Base-by-base conservation (phyloP, 805 yeast species). In the Sugiyamaella americana region DNA sequence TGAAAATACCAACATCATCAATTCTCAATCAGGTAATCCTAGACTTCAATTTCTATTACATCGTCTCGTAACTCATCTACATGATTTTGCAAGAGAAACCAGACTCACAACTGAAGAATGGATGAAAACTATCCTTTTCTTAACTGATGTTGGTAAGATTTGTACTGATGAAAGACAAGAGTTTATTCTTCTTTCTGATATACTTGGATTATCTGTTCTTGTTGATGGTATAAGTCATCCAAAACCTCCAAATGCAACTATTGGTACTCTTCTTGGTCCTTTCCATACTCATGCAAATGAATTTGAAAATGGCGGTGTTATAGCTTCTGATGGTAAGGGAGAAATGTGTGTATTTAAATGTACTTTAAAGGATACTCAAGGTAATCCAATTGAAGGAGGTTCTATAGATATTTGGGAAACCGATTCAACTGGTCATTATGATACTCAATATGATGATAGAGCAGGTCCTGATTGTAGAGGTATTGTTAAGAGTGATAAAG, bases 391-490 rank as follows among this genome's bases (percentile, higher is more conserved):
- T 23, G 51, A 42, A n/a, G 59, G 59, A 22, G 68, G 60, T 18
- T 47, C 52, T 41, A 57, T 66, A 43, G 70, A 66, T 45, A 59
- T 64, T 40, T 66, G 70, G 70, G 67, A 66, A 37, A 65, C 69
- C 51, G 70, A 65, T 41, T 61, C 64, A 29, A 65, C 65, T 39
- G 70, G 70, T 2, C 58, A 64, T 19, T 66, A 66, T 44, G 70
- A 66, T 30, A 64, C 62, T 34, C 70, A 66, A 43, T 49, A 53
- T 43, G 48, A 45, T 11, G 68, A 64, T 44, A 62, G 65, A n/a
- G 67, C 59, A 20, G 66, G 62, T 38, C 67, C 67, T 11, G 68
- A 66, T 23, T 53, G 63, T 41, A 56, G 70, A 45, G 70, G 70
- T 11, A 62, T 64, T 24, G 58, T 59, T 52, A 49, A 46, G 44